phyloP scores from a whole-genome alignment of 208 protist species.

The Trichomonas gallinae region DNA sequence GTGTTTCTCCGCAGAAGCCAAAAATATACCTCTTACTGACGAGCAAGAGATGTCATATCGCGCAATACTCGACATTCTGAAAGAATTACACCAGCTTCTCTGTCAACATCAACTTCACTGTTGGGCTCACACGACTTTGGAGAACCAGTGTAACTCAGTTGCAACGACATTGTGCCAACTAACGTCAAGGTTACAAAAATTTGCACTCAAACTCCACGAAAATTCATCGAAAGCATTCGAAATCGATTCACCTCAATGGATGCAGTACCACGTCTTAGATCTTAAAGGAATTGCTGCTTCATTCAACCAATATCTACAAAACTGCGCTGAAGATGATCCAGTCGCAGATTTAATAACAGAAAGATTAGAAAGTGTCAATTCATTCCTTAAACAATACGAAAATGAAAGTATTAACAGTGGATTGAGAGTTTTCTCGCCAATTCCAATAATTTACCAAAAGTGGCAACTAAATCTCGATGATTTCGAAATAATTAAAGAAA shows the following conservation, averaged over 20 bases:
- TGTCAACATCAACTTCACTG: neutral
- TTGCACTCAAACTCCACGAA: neutral
- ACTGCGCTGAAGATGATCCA: neutral
- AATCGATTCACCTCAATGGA: neutral
- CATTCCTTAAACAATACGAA: slow-evolving; percentile 8
- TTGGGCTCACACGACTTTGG: neutral
- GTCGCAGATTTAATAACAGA: neutral
- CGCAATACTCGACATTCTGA: neutral
- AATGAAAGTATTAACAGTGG: neutral
- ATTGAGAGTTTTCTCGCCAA: neutral
- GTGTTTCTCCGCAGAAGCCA: neutral
- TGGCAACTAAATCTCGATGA: neutral
- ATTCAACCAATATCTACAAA: neutral
- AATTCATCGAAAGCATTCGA: neutral
- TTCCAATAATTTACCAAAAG: neutral
- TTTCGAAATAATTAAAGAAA: neutral
- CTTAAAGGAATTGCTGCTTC: neutral
- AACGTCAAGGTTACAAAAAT: neutral
- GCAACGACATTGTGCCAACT: neutral
- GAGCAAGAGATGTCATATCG: neutral
- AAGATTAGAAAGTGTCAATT: neutral
- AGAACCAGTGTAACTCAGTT: neutral
- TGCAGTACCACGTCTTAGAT: neutral
- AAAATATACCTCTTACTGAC: neutral
- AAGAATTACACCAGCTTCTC: neutral